A percentile compares a stretch with the other conserved stretches of the same genome.
Evolutionary conservation across 352 stramenopile genomes (phyloP).

Genomic region (Globisporangium rhizosaccharum): DNA sequence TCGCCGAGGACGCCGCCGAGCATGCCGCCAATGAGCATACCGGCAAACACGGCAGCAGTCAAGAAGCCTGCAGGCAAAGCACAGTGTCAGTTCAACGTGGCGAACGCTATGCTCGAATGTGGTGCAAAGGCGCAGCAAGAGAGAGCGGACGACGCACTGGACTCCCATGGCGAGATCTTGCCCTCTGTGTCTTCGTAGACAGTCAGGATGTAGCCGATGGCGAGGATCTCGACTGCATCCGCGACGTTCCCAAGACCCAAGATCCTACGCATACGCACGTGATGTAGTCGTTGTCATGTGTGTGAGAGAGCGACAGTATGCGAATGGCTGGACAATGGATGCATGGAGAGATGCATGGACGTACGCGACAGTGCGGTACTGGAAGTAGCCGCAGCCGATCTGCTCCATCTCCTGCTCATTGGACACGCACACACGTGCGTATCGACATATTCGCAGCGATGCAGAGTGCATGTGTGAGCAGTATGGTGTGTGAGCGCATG

Average conservation of each 20-base stretch:
- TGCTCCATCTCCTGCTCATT: conserved; percentile 56
- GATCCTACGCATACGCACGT: conserved; percentile 33
- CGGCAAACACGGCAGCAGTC: conserved; percentile 85
- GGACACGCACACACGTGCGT: background rate
- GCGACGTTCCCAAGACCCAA: conserved; percentile 82
- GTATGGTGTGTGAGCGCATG: background rate
- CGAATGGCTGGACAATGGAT: background rate
- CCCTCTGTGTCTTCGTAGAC: conserved; percentile 66
- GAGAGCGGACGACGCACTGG: conserved; percentile 32
- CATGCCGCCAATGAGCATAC: conserved; percentile 83
- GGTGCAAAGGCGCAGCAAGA: too few species aligned
- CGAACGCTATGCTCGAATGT: too few species aligned
- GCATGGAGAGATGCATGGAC: conserved; percentile 22
- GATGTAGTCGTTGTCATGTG: background rate
- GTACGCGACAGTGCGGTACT: conserved; percentile 63
- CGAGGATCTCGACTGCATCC: conserved; percentile 88
- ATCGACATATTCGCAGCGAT: background rate
- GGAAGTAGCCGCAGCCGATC: conserved; percentile 69
- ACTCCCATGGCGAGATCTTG: conserved; percentile 64
- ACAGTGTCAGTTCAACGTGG: conserved; percentile 1
- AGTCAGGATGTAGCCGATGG: conserved; percentile 86
- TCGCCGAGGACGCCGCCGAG: conserved; percentile 72
- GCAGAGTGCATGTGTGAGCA: background rate
- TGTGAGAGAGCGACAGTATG: background rate
- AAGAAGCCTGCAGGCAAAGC: conserved; percentile 51